Base-by-base conservation (phyloP, 1,284 basidiomycete species). In the Naganishia cerealis region DNA sequence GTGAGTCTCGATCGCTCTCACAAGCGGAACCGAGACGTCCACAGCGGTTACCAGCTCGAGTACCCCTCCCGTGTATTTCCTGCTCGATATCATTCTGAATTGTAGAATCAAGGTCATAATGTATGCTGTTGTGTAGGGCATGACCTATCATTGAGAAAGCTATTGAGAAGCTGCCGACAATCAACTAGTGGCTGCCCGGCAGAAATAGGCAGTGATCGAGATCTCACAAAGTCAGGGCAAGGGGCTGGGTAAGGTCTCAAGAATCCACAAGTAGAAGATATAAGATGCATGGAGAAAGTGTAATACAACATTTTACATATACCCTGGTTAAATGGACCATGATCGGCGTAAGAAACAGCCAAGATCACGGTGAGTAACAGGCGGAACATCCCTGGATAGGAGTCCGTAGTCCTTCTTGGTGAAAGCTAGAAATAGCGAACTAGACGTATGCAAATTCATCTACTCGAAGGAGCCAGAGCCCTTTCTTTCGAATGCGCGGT, bases 371-470 rank as follows among this genome's bases (percentile, higher is more conserved):
- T 78, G 77, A 78, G 77, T 78, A 77, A 71, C 72, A 73, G 74
- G 72, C 72, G 73, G 68, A 70, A 71, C 67, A 65, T 67, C 68
- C 70, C 72, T 75, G 71, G 69, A 71, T 68, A 71, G 69, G 71
- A 71, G 66, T 56, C 63, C 71, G 70, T 65, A 61, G 73, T 65
- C 71, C 63, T 53, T 78, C 71, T 78, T 72, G 77, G 77, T 78
- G 76, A 75, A 38, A 67, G 33, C 74, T 76, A 76, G 76, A 79
- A 79, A 79, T 78, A 75, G 77, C 77, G 75, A 75, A 73, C 66
- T 73, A 55, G 75, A 77, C 72, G 73, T 77, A 72, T 75, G 72
- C 68, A 57, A 69, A 71, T 71, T 59, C 55, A 55, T 46, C 55
- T 53, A 53, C 58, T 54, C 65, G 59, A 61, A 65, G 18, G 21